A percentile compares a stretch with the other conserved stretches of the same genome.
phyloP scores from a whole-genome alignment of 352 stramenopile genomes.

The Phytophthora pseudosyringae region DNA sequence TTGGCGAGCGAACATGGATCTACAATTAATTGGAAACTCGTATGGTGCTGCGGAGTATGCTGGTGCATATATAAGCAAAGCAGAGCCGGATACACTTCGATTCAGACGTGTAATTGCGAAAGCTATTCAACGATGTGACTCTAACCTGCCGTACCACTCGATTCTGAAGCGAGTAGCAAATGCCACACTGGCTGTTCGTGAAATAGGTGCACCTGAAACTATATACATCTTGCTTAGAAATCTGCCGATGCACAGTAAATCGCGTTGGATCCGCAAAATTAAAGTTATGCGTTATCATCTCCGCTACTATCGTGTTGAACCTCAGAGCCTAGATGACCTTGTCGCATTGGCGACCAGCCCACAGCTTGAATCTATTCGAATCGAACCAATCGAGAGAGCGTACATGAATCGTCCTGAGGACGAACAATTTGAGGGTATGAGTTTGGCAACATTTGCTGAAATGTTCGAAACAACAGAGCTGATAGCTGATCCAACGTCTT shows the following conservation, averaged over 20 bases:
- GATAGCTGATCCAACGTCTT: too few relatives aligned
- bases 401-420: constrained; percentile 6
- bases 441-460: too few relatives aligned
- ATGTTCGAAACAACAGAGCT: too few relatives aligned
- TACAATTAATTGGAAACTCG: constrained; percentile 30
- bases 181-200: too few relatives aligned
- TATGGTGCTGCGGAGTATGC: constrained; percentile 34
- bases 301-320: constrained; percentile 14
- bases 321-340: neutral
- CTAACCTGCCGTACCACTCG: constrained; percentile 6
- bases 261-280: constrained; percentile 9
- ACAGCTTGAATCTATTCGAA: neutral
- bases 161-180: constrained; percentile 8
- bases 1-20: constrained; percentile 26
- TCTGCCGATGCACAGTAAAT: constrained; percentile 16
- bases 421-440: constrained; percentile 6
- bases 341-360: neutral
- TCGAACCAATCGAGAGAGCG: constrained; percentile 4
- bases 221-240: constrained; percentile 5
- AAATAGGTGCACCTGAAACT: too few relatives aligned
- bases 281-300: constrained; percentile 5
- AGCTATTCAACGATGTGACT: constrained; percentile 12
- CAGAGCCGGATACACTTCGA: neutral
- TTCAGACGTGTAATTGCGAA: constrained; percentile 21
- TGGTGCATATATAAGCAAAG: constrained; percentile 32